These are phyloP conservation scores for Hypomontagnella submonticulosa DNA, from an alignment of 495 filamentous ascomycete genomes.

Conservation along the genomic window DNA sequence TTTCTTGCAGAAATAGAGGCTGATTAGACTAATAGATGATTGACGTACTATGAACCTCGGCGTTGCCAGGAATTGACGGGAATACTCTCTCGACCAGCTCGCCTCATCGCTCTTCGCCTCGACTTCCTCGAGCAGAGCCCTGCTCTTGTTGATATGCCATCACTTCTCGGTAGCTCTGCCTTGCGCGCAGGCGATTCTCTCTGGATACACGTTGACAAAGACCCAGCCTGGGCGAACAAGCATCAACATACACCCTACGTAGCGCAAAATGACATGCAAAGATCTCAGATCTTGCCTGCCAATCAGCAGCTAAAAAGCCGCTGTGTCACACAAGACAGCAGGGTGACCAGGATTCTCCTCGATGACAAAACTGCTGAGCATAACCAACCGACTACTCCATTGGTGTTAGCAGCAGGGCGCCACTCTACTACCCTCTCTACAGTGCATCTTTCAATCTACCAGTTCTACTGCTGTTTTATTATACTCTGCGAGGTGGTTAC, in stretches of 20 bases:
- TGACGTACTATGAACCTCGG: slow-evolving; percentile 5
- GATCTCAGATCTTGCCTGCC: no score
- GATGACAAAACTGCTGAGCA: neutral
- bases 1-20: slow-evolving; percentile 22
- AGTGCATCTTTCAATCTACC: no score
- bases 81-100: slow-evolving; percentile 14
- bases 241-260: neutral
- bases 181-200: neutral
- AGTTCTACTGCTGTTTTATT: no score
- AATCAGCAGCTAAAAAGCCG: no score
- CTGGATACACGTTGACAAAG: neutral
- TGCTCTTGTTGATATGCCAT: slow-evolving; percentile 1
- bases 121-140: slow-evolving; percentile 4
- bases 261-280: no score
- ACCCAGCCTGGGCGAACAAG: neutral
- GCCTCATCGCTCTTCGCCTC: neutral
- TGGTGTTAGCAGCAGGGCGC: slow-evolving; percentile 5
- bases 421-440: neutral
- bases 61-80: slow-evolving; percentile 2
- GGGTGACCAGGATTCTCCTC: slow-evolving; percentile 2
- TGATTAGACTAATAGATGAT: slow-evolving; percentile 28
- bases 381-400: neutral
- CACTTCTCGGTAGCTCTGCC: neutral
- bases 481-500: no score
- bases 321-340: slow-evolving; percentile 8